Conservation (phyloP, 2,329 filamentous ascomycete species). For the Fusarium chuoi region DNA sequence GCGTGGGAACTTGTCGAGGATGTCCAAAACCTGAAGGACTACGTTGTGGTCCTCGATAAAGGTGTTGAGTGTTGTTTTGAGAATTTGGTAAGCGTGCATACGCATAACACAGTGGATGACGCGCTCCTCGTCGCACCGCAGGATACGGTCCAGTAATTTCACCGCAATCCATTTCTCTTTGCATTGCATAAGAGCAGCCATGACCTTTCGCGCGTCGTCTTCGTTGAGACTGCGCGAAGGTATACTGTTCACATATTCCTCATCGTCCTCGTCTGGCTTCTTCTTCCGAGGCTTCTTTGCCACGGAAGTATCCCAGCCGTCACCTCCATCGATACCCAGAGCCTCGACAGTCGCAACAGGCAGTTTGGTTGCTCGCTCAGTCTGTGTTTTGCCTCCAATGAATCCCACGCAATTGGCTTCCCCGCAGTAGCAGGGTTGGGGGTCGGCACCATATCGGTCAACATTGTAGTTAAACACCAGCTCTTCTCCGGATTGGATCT, state of each 20-base stretch:
- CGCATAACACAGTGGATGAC: slow-evolving; percentile 90
- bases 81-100: slow-evolving; percentile 96
- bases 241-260: slow-evolving; percentile 93
- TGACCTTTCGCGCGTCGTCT: slow-evolving; percentile 89
- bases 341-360: slow-evolving; percentile 92
- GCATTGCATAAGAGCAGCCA: slow-evolving; percentile 96
- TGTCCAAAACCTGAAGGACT: slow-evolving; percentile 86
- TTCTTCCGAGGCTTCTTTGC: slow-evolving; percentile 93
- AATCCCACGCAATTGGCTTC: slow-evolving; percentile 95
- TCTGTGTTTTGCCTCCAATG: slow-evolving; percentile 98
- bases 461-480: slow-evolving; percentile 99
- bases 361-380: slow-evolving; percentile 91
- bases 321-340: slow-evolving; percentile 90
- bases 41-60: slow-evolving; percentile 93
- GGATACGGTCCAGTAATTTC: slow-evolving; percentile 90
- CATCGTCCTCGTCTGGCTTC: slow-evolving; percentile 89
- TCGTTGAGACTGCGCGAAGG: slow-evolving; percentile 83
- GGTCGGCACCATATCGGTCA: slow-evolving; percentile 95
- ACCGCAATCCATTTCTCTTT: slow-evolving; percentile 99
- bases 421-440: slow-evolving; percentile 95
- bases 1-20: slow-evolving; percentile 88
- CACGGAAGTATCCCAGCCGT: slow-evolving; percentile 91
- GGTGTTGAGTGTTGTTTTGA: slow-evolving; percentile 85
- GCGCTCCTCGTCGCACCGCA: slow-evolving; percentile 85
- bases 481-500: slow-evolving; percentile 89